Conservation (phyloP, 768 basidiomycete species). For the Boletus reticuloceps region DNA sequence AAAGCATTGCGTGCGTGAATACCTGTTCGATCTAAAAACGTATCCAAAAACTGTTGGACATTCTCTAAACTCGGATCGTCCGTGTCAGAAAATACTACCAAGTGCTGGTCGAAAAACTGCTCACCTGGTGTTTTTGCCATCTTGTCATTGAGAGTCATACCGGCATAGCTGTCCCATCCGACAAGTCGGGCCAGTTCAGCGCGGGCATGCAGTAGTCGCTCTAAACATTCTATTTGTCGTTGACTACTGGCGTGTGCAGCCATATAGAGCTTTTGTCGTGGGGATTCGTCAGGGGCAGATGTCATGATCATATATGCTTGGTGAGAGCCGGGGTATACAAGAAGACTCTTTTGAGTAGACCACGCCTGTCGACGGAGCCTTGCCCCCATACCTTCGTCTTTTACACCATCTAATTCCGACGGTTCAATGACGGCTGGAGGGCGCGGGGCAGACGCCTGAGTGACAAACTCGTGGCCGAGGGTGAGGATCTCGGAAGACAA, state of each 20-base stretch:
- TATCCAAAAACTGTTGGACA: slow-evolving; percentile 80
- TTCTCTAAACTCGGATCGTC: slow-evolving; percentile 51
- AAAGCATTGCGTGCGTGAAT: slow-evolving; percentile 77
- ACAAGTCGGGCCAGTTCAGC: slow-evolving; percentile 82
- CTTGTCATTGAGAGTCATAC: slow-evolving; percentile 88
- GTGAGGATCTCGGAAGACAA: slow-evolving; percentile 86
- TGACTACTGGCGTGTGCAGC: slow-evolving; percentile 75
- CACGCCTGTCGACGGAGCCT: slow-evolving; percentile 72
- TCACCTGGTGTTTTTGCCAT: slow-evolving; percentile 94
- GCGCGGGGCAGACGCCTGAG: slow-evolving; percentile 58
- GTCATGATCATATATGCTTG: slow-evolving; percentile 95
- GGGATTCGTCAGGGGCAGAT: slow-evolving; percentile 80
- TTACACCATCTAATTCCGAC: slow-evolving; percentile 67
- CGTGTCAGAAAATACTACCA: background rate
- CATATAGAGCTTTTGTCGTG: slow-evolving; percentile 78
- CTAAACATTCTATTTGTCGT: slow-evolving; percentile 74
- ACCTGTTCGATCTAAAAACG: slow-evolving; percentile 75
- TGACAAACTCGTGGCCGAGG: slow-evolving; percentile 84
- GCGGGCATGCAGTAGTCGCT: slow-evolving; percentile 70
- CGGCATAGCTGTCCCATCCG: slow-evolving; percentile 81
- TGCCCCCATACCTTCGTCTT: slow-evolving; percentile 75
- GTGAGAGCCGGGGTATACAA: slow-evolving; percentile 80
- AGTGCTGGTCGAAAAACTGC: slow-evolving; percentile 12
- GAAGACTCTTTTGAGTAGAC: slow-evolving; percentile 71
- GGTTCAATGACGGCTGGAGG: slow-evolving; percentile 68